Base-by-base conservation (phyloP, 345 rosid genomes). In the Angophora floribunda region DNA sequence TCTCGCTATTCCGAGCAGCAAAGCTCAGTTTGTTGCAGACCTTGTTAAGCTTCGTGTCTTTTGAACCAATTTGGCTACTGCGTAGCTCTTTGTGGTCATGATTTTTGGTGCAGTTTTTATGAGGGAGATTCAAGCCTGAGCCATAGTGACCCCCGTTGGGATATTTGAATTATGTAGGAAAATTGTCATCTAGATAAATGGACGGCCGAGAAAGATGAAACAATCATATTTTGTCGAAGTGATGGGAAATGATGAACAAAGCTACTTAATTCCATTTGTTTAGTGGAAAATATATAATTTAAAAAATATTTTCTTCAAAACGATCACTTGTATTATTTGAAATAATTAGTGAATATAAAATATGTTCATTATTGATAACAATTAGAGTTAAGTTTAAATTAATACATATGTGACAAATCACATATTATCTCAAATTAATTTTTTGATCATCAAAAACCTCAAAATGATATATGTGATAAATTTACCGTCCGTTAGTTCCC, bases 281-380 rank as follows among this genome's bases (percentile, higher is more conserved):
- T n/a, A 0, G 0, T 4, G 0, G 1, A n/a, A 63, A 6, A 63
- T 63, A 4, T 13, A n/a, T 63, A n/a, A 3, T n/a, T n/a, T n/a
- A 2, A 63, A 63, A 3, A 8, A n/a, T 1, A 7, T 0, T n/a
- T 63, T 1, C 0, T 55, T 55, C 0, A 22, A 55, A 22, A 22
- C 21, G 28, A 55, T 11, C 0, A 0, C 0, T 59, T 26, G 0
- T 3, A 10, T 24, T 1, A 0, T 28, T 26, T 12, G 0, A 59
- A 59, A 11, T 59, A 59, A 61, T 6, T 55, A 55, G 0, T 22
- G 2, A 55, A 22, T 55, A 0, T 0, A 55, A 55, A 55, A 4
- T 22, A 0, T 55, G 41, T 36, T 36, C 41, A 36, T 36, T 36
- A 36, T 36, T 36, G 28, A 50, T 8, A 55, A 1, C 21, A 55